Conservation (phyloP, 352 stramenopile genomes). For the Globisporangium solare region DNA sequence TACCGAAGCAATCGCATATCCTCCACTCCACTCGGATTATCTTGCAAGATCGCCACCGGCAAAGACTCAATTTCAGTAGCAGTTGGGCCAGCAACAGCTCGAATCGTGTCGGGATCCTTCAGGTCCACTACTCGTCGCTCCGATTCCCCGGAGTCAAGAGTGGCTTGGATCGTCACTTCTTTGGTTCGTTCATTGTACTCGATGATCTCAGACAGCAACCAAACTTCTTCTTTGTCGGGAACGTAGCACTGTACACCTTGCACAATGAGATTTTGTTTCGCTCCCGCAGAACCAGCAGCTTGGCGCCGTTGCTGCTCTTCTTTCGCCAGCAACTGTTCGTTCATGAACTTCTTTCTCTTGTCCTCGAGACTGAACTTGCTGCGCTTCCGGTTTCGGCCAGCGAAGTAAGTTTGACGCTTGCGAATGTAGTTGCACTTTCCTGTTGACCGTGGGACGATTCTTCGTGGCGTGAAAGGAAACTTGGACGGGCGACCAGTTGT, state of each 20-base stretch:
- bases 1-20: slow-evolving; percentile 87
- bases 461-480: slow-evolving; percentile 42
- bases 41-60: slow-evolving; percentile 76
- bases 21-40: slow-evolving; percentile 71
- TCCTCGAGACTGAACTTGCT: slow-evolving; percentile 78
- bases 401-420: slow-evolving; percentile 73
- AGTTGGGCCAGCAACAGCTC: slow-evolving; percentile 63
- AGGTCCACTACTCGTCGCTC: slow-evolving; percentile 75
- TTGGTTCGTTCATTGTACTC: slow-evolving; percentile 82
- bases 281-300: slow-evolving; percentile 40
- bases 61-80: slow-evolving; percentile 82
- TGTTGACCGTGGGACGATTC: slow-evolving; percentile 55
- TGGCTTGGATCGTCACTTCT: slow-evolving; percentile 72
- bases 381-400: slow-evolving; percentile 29
- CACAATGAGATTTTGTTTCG: slow-evolving; percentile 85
- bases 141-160: slow-evolving; percentile 54
- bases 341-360: slow-evolving; percentile 80
- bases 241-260: slow-evolving; percentile 88
- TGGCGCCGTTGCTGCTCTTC: slow-evolving; percentile 70
- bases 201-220: slow-evolving; percentile 77
- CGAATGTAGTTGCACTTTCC: slow-evolving; percentile 65
- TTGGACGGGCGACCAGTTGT: slow-evolving; percentile 19
- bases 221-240: slow-evolving; percentile 83
- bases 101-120: slow-evolving; percentile 82
- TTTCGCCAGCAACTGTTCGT: slow-evolving; percentile 76